A percentile compares a stretch with the other conserved stretches of the same genome.
Conservation (phyloP, 306 rosid genomes). For the Prunus mume region DNA sequence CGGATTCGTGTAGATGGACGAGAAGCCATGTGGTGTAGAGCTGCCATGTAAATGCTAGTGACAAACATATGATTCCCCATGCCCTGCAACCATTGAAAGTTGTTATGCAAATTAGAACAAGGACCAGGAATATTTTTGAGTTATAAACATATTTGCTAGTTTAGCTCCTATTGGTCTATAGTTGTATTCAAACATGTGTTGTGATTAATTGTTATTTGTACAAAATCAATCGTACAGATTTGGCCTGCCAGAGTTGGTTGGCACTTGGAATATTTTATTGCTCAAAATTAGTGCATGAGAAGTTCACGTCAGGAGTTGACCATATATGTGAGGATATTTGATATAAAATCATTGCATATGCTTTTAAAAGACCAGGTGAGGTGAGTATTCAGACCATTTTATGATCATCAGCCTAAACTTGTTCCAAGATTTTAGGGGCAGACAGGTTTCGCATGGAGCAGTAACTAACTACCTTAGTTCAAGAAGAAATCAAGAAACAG, state of each 20-base stretch:
- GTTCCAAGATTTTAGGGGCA: background rate
- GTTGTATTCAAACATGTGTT: background rate
- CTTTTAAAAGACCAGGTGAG: background rate
- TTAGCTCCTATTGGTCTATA: too few relatives aligned
- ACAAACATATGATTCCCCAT: slow-evolving; percentile 54
- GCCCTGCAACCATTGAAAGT: slow-evolving; percentile 36
- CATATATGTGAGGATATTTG: too few relatives aligned
- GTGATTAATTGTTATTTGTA: background rate
- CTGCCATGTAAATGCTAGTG: slow-evolving; percentile 55
- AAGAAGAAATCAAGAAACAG: too few relatives aligned
- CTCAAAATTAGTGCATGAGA: too few relatives aligned
- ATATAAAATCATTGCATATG: too few relatives aligned
- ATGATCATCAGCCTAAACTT: too few relatives aligned
- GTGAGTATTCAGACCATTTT: background rate
- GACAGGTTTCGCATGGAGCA: background rate
- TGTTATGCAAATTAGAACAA: too few relatives aligned
- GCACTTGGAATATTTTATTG: background rate
- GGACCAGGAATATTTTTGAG: too few relatives aligned
- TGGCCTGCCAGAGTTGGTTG: background rate
- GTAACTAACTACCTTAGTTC: background rate
- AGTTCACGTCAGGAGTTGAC: too few relatives aligned
- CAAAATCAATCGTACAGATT: background rate
- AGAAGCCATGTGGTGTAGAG: slow-evolving; percentile 67
- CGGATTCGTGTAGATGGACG: slow-evolving; percentile 56
- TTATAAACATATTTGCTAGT: too few relatives aligned